These are phyloP conservation scores for Peniophora sp. DNA, from an alignment of 1,284 basidiomycete genomes.

Conservation along the genomic window DNA sequence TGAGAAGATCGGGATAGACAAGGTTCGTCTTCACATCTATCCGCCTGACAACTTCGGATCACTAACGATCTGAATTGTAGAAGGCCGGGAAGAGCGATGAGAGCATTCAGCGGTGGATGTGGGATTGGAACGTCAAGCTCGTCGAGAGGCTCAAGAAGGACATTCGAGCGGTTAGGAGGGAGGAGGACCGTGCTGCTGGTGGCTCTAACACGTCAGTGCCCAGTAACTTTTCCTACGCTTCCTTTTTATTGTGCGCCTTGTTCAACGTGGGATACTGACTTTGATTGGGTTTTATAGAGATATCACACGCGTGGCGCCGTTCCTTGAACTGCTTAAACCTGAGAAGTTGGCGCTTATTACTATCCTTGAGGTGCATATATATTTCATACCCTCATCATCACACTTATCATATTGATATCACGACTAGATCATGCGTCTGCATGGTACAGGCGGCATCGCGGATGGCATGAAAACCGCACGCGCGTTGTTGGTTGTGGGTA, in stretches of 20 bases:
- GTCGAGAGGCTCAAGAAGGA: slow-evolving; percentile 46
- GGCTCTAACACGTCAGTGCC: neutral
- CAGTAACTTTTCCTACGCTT: slow-evolving; percentile 4
- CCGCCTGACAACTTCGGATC: no score
- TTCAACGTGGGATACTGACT: neutral
- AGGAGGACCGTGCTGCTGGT: slow-evolving; percentile 25
- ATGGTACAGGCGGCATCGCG: slow-evolving; percentile 68
- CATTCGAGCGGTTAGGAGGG: slow-evolving; percentile 39
- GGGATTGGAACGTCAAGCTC: slow-evolving; percentile 76
- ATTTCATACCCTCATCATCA: no score
- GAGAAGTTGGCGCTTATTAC: slow-evolving; percentile 85
- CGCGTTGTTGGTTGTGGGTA: slow-evolving; percentile 78
- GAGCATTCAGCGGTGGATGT: slow-evolving; percentile 78
- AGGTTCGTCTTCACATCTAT: no score
- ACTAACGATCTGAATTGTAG: no score
- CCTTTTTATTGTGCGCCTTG: no score
- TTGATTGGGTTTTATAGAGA: no score
- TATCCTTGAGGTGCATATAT: slow-evolving; percentile 70
- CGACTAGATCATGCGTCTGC: slow-evolving; percentile 74
- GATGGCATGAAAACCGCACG: slow-evolving; percentile 91
- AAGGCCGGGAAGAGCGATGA: slow-evolving; percentile 30
- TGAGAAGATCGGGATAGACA: slow-evolving; percentile 45
- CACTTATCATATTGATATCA: no score
- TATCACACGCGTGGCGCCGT: slow-evolving; percentile 37
- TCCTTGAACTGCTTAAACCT: slow-evolving; percentile 69